These are phyloP conservation scores for Tolypocladium ophioglossoides DNA, from an alignment of 2,329 filamentous ascomycete species.

Conservation along the genomic window DNA sequence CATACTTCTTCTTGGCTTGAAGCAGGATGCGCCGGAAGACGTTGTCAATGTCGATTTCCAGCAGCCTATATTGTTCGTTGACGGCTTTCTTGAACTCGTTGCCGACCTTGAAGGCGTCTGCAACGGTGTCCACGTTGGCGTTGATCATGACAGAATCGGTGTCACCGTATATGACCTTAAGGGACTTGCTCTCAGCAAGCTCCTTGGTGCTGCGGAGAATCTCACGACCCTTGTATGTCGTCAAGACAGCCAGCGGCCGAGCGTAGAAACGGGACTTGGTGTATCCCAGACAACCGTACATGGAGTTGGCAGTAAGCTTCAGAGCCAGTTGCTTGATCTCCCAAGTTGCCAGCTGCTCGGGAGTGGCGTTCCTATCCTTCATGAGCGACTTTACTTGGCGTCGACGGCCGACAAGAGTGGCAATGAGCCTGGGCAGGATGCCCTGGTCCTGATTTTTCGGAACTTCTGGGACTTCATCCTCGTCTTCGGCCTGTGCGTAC, in stretches of 20 bases:
- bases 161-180: slow-evolving; percentile 97
- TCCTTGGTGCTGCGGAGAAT: slow-evolving; percentile 95
- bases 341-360: slow-evolving; percentile 86
- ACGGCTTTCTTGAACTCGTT: slow-evolving; percentile 91
- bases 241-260: slow-evolving; percentile 86
- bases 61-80: slow-evolving; percentile 82
- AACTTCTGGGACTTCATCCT: slow-evolving; percentile 82
- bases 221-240: slow-evolving; percentile 93
- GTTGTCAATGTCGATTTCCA: slow-evolving; percentile 98
- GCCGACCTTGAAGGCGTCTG: slow-evolving; percentile 82
- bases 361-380: slow-evolving; percentile 82
- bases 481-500: slow-evolving; percentile 46
- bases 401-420: slow-evolving; percentile 79
- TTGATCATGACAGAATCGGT: slow-evolving; percentile 99
- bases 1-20: slow-evolving; percentile 99
- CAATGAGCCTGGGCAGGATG: slow-evolving; percentile 82
- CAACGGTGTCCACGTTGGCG: slow-evolving; percentile 88
- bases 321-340: slow-evolving; percentile 96
- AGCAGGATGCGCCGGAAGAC: slow-evolving; percentile 87
- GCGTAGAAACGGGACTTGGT: slow-evolving; percentile 97
- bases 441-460: slow-evolving; percentile 69
- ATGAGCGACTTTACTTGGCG: slow-evolving; percentile 92
- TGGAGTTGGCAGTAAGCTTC: slow-evolving; percentile 97
- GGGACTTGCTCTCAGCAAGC: slow-evolving; percentile 77
- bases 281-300: slow-evolving; percentile 98